phyloP scores from a whole-genome alignment of 2,329 filamentous ascomycete genomes.

The Pyrenophora teres region DNA sequence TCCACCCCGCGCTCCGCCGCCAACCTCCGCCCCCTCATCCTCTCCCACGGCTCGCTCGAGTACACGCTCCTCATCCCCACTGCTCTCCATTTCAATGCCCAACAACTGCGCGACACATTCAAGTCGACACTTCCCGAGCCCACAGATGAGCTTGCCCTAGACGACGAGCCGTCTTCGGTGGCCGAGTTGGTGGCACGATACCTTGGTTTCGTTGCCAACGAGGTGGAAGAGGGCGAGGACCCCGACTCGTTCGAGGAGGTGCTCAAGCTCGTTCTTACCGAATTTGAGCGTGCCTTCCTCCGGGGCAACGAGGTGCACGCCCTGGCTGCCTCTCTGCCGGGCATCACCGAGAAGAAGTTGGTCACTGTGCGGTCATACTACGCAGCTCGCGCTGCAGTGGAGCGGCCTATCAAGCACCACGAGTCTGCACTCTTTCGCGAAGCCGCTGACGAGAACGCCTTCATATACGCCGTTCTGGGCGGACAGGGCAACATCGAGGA shows the following conservation, averaged over 20 bases:
- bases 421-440: constrained; percentile 92
- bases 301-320: constrained; percentile 96
- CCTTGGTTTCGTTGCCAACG: constrained; percentile 83
- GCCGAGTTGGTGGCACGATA: constrained; percentile 92
- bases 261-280: constrained; percentile 87
- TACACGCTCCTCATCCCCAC: constrained; percentile 95
- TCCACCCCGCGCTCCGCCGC: constrained; percentile 93
- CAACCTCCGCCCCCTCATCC: constrained; percentile 86
- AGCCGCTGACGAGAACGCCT: constrained; percentile 79
- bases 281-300: constrained; percentile 95
- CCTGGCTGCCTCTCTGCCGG: constrained; percentile 80
- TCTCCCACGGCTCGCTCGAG: constrained; percentile 93
- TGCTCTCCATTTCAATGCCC: constrained; percentile 92
- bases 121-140: constrained; percentile 81
- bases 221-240: constrained; percentile 92
- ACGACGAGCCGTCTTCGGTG: constrained; percentile 97
- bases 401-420: constrained; percentile 86
- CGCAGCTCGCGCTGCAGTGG: constrained; percentile 79
- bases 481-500: constrained; percentile 99
- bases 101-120: constrained; percentile 91
- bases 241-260: constrained; percentile 91
- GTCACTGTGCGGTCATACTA: constrained; percentile 91
- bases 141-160: constrained; percentile 95
- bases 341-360: constrained; percentile 91
- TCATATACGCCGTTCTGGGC: constrained; percentile 92